A percentile compares a stretch with the other conserved stretches of the same genome.
Evolutionary conservation across 1,284 basidiomycete species (phyloP).

Genomic region (Abortiporus biennis): DNA sequence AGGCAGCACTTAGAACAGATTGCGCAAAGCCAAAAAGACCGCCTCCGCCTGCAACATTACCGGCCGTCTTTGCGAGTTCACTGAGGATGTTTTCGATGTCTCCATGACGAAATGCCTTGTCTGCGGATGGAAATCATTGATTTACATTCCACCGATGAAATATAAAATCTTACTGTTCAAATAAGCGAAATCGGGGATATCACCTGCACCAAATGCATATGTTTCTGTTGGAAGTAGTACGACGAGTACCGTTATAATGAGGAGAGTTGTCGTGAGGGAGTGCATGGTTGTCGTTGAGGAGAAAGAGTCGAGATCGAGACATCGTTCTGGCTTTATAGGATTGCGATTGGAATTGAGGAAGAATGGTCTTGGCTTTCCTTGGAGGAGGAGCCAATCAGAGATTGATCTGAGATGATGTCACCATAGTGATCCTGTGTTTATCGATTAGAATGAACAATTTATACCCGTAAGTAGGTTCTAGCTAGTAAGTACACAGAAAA

Average conservation of each 20-base stretch:
- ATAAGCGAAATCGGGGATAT: slow-evolving; percentile 58
- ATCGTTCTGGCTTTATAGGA: slow-evolving; percentile 3
- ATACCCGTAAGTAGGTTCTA: too few relatives aligned
- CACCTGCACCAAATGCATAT: slow-evolving; percentile 54
- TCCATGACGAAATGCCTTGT: slow-evolving; percentile 72
- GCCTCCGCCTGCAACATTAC: slow-evolving; percentile 38
- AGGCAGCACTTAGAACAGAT: slow-evolving; percentile 36
- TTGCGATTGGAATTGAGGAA: too few relatives aligned
- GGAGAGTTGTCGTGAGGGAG: slow-evolving; percentile 28
- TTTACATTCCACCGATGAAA: slow-evolving; percentile 9
- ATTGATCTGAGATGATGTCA: too few relatives aligned
- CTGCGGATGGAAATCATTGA: slow-evolving; percentile 22
- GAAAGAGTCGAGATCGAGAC: slow-evolving; percentile 2
- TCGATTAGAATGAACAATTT: too few relatives aligned
- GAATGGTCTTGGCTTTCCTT: not conserved
- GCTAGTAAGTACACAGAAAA: too few relatives aligned
- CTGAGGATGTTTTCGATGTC: slow-evolving; percentile 64
- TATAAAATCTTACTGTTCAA: slow-evolving; percentile 38
- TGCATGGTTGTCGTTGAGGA: slow-evolving; percentile 17
- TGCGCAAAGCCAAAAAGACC: slow-evolving; percentile 44
- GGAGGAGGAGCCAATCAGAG: not conserved
- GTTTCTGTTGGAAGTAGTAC: slow-evolving; percentile 39
- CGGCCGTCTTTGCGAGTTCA: slow-evolving; percentile 51
- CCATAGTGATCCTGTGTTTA: too few relatives aligned
- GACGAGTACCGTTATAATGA: slow-evolving; percentile 39